Base-by-base conservation (phyloP, 495 filamentous ascomycete genomes). In the Hapsidospora chrysogenum region DNA sequence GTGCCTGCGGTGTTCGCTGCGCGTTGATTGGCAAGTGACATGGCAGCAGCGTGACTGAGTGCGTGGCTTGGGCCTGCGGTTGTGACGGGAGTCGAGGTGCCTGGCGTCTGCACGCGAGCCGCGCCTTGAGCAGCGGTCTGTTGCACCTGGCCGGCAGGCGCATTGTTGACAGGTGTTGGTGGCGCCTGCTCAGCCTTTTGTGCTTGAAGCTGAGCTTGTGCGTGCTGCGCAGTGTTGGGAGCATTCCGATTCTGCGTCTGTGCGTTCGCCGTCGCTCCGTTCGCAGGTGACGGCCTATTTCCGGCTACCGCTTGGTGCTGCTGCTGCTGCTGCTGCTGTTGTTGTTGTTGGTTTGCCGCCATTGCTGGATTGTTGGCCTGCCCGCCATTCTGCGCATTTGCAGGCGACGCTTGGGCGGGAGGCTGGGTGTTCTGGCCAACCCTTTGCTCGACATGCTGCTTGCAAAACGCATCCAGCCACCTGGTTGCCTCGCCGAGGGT, bases 41-140 rank as follows among this genome's bases (percentile, higher is more conserved):
- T 53, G 15, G 58, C 60, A 2, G 49, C 56, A 7, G 54, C 50
- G 46, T 68, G 64, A 25, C 64, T 64, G 10, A 68, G 62, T 5
- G 43, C 58, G 14, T 46, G 66, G 50, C 43, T 49, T 55, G 39
- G 46, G 48, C 47, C 50, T 51, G 41, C 60, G 54, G 52, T 32
- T 44, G 46, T 29, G 40, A 43, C 48, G 51, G 70, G 41, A 46
- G 61, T 48, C 44, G 70, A 53, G 38, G 64, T 46, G 38, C 60
- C 48, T 38, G 68, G 50, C 37, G 68, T 57, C 45, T 64, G 58
- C 10, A 63, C 40, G 19, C 61, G 58, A 2, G 51, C 53, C 1
- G 60, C 57, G 18, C 18, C 31, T n/a, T 33, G 31, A 21, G 31
- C 31, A 19, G 31, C 31, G 23, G 31, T 35, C 33, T 27, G 33